Conservation (phyloP, 257 asterid species). For the Haberlea rhodopensis region DNA sequence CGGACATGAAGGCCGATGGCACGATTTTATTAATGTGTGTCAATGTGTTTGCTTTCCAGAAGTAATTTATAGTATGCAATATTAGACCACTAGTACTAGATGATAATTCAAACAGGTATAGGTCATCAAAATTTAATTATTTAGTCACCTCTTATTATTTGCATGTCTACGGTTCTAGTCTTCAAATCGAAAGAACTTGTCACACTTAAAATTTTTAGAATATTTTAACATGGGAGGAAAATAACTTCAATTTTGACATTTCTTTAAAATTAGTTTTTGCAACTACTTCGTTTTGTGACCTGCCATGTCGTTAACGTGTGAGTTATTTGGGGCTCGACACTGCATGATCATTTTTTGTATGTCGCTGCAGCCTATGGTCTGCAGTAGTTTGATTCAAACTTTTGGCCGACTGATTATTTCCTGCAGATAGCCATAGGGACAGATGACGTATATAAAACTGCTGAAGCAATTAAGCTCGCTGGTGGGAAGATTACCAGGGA, state of each 20-base stretch:
- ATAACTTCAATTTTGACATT: background rate
- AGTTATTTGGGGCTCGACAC: background rate
- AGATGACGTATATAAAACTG: slow-evolving; percentile 88
- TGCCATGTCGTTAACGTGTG: background rate
- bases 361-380: background rate
- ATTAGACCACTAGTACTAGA: background rate
- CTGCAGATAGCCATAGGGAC: slow-evolving; percentile 92
- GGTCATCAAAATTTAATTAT: no score
- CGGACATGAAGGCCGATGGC: background rate
- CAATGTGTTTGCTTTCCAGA: background rate
- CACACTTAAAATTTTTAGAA: background rate
- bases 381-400: slow-evolving; percentile 8
- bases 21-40: background rate
- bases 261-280: background rate
- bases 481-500: slow-evolving; percentile 84
- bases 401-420: slow-evolving; percentile 20
- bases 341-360: background rate
- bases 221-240: background rate
- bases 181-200: background rate
- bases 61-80: no score
- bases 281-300: background rate
- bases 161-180: background rate
- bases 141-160: no score
- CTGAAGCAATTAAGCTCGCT: slow-evolving; percentile 70
- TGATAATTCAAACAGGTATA: background rate